Evolutionary conservation across 176 grass and related monocot species (phyloP), one percentile per base, ranked within the genome.

Genomic region (Musa beccarii): DNA sequence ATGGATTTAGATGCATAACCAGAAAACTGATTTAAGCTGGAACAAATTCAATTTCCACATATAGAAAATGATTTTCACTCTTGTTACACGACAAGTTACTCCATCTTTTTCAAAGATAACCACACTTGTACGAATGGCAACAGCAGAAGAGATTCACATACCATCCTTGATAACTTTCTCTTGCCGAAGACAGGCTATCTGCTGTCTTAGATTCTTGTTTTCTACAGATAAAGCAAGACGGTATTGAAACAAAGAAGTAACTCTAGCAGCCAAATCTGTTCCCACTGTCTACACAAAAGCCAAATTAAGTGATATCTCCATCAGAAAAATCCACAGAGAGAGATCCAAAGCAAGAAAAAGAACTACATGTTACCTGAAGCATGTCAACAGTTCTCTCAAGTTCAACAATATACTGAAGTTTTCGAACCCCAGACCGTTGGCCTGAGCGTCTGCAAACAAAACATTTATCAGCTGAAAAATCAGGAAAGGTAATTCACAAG

Each of bases 401-500:
- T 82, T 99, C 91, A 89, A 86, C 88, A 75, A 99, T 99, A 81
- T 99, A 89, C 68, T 99, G 91, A 85, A 95, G 96, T 63, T 99
- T 99, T 49, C 89, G 79, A 29, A 99, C 91, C 88, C 96, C 89
- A 77, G 96, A 99, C 86, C 91, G 89, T 79, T 99, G 96, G 10
- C 96, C 96, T 68, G 91, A 94, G 68, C 91, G 81, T 83, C 96
- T 99, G 80, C 78, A 80, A 68, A 43, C 3, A 43, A 83, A 79
- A 86, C 72, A 77, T 74, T 11, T 59, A 9, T 51, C 26, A 79
- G 8, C 1, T 66, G 34, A 6, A 66, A 66, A 14, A 13, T 26
- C 12, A 23, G 22, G 13, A 12, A 66, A 66, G 4, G 34, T 43
- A 5, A 66, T n/a, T 9, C 14, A 26, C 63, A 43, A 43, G 34